These are phyloP conservation scores for Pichia membranifaciens DNA, from an alignment of 805 yeast species.

Conservation along the genomic window DNA sequence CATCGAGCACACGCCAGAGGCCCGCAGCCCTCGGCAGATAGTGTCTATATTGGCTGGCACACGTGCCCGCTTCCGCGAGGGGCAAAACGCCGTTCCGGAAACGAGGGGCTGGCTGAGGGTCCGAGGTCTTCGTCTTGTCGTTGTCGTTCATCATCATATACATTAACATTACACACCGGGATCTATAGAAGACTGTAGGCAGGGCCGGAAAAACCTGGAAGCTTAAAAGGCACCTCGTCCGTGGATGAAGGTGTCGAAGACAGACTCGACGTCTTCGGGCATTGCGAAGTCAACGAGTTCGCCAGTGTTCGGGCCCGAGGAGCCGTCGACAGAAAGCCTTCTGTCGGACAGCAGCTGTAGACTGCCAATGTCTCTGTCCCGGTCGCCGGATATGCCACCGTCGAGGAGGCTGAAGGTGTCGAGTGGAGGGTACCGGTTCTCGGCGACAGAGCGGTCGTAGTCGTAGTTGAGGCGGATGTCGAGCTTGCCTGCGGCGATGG, in stretches of 20 bases:
- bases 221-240: slow-evolving; percentile 17
- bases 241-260: slow-evolving; percentile 27
- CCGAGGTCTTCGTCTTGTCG: too few relatives aligned
- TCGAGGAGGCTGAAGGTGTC: not conserved
- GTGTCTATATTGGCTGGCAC: too few relatives aligned
- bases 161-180: too few relatives aligned
- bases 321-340: not conserved
- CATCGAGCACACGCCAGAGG: too few relatives aligned
- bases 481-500: slow-evolving; percentile 1
- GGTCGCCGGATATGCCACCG: not conserved
- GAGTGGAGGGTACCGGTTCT: not conserved
- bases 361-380: not conserved
- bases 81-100: too few relatives aligned
- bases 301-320: not conserved
- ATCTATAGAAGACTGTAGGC: too few relatives aligned
- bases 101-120: too few relatives aligned
- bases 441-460: not conserved
- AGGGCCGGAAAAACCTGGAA: too few relatives aligned
- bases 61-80: too few relatives aligned
- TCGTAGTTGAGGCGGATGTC: not conserved
- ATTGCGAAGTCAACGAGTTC: slow-evolving; percentile 8
- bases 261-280: slow-evolving; percentile 22
- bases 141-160: too few relatives aligned
- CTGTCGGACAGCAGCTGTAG: slow-evolving; percentile 1
- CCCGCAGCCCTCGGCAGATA: too few relatives aligned